Evolutionary conservation across 805 yeast species (phyloP), one percentile per base, ranked within the genome.

Genomic region (Kluyveromyces wickerhamii): DNA sequence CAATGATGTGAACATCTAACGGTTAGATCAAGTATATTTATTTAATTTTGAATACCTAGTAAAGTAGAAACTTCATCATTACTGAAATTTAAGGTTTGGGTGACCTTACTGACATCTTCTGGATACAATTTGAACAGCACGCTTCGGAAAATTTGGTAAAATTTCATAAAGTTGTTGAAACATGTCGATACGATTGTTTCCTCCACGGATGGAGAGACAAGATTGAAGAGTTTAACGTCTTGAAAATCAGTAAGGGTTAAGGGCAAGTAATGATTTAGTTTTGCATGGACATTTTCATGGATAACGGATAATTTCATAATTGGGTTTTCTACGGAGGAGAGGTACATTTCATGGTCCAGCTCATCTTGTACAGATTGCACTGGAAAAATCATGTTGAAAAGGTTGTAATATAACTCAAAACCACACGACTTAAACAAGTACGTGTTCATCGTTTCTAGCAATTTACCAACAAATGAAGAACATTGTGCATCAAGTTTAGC

Each of bases 321-420:
- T 17, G 64, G 70, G 51, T 79, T 79, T 43, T 80, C 87, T 3
- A 59, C 57, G 12, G 79, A 67, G 1, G 88, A 80, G 38, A 74
- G 63, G 52, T 82, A 83, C 49, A 80, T 66, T 15, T 74, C 68
- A 20, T 72, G 74, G 35, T 80, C 71, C 18, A 76, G 74, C 34
- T 75, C 82, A 34, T 64, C 67, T 43, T 63, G 57, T 7, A 67
- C 62, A 21, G 65, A 62, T 15, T 60, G 67, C 13, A 79, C 55
- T 10, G 82, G 79, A 54, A 73, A 77, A n/a, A 82, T 77, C 80
- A 81, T 76, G 47, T 78, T 77, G 38, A 79, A 63, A 32, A 81
- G 55, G 49, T 79, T 81, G 51, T 67, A 74, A 44, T 71, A 74
- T 36, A 79, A 72, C n/a, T 62, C 63, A 21, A 81, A 54, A 0